Base-by-base conservation (phyloP, 202 grass and related monocot species). In the Zoysia matrella region DNA sequence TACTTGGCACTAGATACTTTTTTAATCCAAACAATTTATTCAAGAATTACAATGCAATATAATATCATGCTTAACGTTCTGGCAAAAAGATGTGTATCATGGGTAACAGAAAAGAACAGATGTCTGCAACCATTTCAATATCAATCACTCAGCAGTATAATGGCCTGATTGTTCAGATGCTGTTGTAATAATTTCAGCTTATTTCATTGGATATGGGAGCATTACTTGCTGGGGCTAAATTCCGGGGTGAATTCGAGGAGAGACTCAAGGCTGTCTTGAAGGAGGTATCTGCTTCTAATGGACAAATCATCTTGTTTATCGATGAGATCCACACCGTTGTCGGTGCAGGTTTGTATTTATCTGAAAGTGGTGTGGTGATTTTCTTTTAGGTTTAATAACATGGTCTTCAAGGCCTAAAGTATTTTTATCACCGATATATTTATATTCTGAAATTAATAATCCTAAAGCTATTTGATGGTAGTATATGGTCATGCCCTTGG, bases 161-260 rank as follows among this genome's bases (percentile, higher is more conserved):
- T 51, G 16, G 36, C 7, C 12, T 60, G 9, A 67, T 76, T 60
- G 51, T 67, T 89, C 72, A 77, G 5, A 77, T 79, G 52, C 7
- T 49, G 15, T 60, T 78, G 16, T 6, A 65, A 89, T 22, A 61
- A 71, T 68, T 44, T 43, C 90, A 97, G 95, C 86, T 97, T 80
- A 94, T 97, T 80, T 91, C 90, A 43, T 89, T 97, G 90, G 95
- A 97, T 87, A 97, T 97, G 95, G 95, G 95, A 75, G 88, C 95
- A 58, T 57, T 97, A 61, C 84, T 97, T 88, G 95, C 95, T 64
- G 95, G 95, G 69, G 82, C 95, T 66, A 97, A 97, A 89, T 97
- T 55, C 66, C 86, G 86, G 47, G 94, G 94, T 57, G 92, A 97
- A 22, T 97, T 94, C 80, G 94, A 97, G 84, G 94, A 94, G 83